Percentiles rank a stretch among this genome's conserved stretches.
These are phyloP conservation scores for Pichia rugopelliculosa DNA, from an alignment of 805 yeast species.

Conservation along the genomic window DNA sequence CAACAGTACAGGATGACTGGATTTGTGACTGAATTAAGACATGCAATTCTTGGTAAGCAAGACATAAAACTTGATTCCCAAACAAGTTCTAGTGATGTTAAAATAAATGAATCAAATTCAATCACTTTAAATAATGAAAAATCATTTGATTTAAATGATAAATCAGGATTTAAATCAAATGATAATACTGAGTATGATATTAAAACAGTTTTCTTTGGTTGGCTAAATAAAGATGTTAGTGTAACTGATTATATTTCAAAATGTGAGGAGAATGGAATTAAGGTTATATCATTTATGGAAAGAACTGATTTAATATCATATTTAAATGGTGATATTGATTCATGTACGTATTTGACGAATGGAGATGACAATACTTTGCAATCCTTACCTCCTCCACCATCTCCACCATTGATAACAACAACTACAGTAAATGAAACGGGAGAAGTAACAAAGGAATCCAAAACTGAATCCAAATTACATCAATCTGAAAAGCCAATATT, in stretches of 20 bases:
- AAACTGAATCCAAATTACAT: background rate
- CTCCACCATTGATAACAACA: background rate
- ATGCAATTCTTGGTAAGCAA: background rate
- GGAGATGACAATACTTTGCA: background rate
- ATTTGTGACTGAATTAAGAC: background rate
- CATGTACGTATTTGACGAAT: slow-evolving; percentile 44
- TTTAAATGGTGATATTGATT: slow-evolving; percentile 62
- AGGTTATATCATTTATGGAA: slow-evolving; percentile 74
- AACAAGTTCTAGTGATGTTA: background rate
- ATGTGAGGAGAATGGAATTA: slow-evolving; percentile 56
- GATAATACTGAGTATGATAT: slow-evolving; percentile 31
- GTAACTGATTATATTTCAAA: slow-evolving; percentile 76
- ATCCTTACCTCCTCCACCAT: too few species aligned
- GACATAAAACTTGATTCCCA: background rate
- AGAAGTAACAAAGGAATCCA: background rate
- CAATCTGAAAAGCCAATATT: background rate
- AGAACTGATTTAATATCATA: slow-evolving; percentile 79
- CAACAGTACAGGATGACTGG: background rate
- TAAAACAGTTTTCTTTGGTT: slow-evolving; percentile 64
- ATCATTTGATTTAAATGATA: background rate
- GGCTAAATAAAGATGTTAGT: slow-evolving; percentile 64
- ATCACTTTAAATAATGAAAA: background rate
- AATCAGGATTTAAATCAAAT: slow-evolving; percentile 34
- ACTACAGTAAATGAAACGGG: background rate
- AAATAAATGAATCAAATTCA: background rate